Evolutionary conservation across 2,329 filamentous ascomycete species (phyloP).

Genomic region (Plenodomus lindquistii): DNA sequence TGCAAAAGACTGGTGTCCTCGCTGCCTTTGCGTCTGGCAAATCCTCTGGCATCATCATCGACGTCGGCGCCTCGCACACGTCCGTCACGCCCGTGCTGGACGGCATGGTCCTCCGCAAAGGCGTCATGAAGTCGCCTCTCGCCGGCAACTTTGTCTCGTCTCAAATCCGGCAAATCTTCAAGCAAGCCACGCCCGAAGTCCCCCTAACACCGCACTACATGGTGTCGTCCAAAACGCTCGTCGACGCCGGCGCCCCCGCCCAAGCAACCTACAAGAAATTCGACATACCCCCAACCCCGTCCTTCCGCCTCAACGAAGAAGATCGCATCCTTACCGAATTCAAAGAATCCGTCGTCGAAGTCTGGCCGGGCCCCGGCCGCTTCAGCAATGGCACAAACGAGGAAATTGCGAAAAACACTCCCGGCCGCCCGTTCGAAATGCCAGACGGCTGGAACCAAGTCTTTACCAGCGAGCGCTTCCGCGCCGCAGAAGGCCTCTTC

Average conservation of each 20-base stretch:
- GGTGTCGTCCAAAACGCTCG: conserved; percentile 82
- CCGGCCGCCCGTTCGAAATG: conserved; percentile 92
- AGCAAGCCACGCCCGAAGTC: conserved; percentile 67
- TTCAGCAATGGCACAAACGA: conserved; percentile 66
- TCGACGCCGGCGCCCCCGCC: conserved; percentile 81
- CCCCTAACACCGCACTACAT: conserved; percentile 83
- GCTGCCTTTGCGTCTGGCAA: conserved; percentile 93
- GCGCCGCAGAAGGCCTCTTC: conserved; percentile 86
- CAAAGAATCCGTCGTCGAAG: conserved; percentile 95
- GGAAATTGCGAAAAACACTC: conserved; percentile 71
- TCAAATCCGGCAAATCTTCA: conserved; percentile 82
- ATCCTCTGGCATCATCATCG: conserved; percentile 87
- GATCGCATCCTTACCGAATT: conserved; percentile 93
- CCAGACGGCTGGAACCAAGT: conserved; percentile 96
- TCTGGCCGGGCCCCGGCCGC: conserved; percentile 81
- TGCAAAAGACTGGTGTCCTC: conserved; percentile 85
- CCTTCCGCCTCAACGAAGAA: conserved; percentile 83
- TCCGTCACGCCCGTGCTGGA: conserved; percentile 92
- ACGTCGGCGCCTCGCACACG: conserved; percentile 85
- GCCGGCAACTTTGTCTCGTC: conserved; percentile 89
- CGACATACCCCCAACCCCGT: conserved; percentile 62
- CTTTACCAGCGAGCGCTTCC: conserved; percentile 86
- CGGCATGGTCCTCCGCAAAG: conserved; percentile 87
- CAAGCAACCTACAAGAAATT: conserved; percentile 77
- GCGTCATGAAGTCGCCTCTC: conserved; percentile 80